phyloP scores from a whole-genome alignment of 768 basidiomycete genomes.

The Cystofilobasidium macerans region DNA sequence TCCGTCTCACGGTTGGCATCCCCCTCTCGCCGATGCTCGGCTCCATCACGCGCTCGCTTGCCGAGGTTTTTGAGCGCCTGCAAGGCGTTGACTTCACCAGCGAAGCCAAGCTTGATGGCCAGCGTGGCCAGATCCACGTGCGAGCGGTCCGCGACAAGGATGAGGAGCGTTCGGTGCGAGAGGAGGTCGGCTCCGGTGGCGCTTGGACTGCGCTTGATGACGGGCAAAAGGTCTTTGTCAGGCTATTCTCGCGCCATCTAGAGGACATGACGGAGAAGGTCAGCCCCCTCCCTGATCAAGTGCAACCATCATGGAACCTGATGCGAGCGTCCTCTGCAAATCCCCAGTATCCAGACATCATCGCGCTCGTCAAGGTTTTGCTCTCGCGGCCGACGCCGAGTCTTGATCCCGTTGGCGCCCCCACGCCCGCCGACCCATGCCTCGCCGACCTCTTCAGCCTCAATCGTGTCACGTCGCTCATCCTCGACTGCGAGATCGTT shows the following conservation, averaged over 20 bases:
- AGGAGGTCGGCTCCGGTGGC: conserved; percentile 14
- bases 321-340: not conserved
- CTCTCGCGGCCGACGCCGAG: conserved; percentile 34
- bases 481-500: conserved; percentile 78
- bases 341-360: conserved; percentile 68
- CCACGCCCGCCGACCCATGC: not conserved
- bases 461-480: conserved; percentile 48
- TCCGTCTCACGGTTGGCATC: conserved; percentile 45
- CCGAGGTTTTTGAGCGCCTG: conserved; percentile 67
- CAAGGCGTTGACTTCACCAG: conserved; percentile 56
- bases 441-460: not conserved
- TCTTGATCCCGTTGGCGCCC: not conserved
- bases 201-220: not conserved
- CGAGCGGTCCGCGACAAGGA: conserved; percentile 24
- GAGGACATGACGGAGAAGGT: conserved; percentile 27
- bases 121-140: conserved; percentile 42
- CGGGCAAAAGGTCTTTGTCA: conserved; percentile 38
- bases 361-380: conserved; percentile 48
- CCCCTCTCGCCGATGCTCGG: conserved; percentile 80
- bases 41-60: conserved; percentile 69
- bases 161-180: conserved; percentile 1
- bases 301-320: not conserved
- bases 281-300: too few relatives aligned
- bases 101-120: conserved; percentile 82
- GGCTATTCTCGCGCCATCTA: conserved; percentile 47